phyloP scores from a whole-genome alignment of 2,329 filamentous ascomycete genomes.

The Zasmidium cellare region DNA sequence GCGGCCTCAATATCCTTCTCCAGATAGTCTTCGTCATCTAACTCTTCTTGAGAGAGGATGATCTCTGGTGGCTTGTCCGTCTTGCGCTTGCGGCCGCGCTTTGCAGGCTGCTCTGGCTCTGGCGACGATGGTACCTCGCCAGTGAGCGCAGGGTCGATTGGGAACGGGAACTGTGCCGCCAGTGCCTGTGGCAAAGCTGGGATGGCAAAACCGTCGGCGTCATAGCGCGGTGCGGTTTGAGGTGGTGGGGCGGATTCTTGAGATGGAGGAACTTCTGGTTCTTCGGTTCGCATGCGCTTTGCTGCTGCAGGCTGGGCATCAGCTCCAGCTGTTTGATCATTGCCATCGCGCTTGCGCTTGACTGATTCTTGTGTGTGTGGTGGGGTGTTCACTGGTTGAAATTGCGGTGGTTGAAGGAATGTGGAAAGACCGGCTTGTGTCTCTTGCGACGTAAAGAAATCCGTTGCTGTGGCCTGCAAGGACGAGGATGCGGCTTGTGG shows the following conservation, averaged over 20 bases:
- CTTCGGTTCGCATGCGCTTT: constrained; percentile 22
- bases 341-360: constrained; percentile 21
- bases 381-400: not conserved
- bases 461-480: too few relatives aligned
- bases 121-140: too few relatives aligned
- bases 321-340: not conserved
- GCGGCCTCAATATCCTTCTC: constrained; percentile 45
- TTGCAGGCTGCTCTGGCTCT: constrained; percentile 33
- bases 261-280: constrained; percentile 1
- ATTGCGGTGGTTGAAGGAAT: not conserved
- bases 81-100: constrained; percentile 34
- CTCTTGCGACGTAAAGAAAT: not conserved
- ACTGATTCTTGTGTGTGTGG: constrained; percentile 9
- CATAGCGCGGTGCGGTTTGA: constrained; percentile 27
- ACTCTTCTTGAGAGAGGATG: constrained; percentile 45
- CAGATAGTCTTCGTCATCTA: constrained; percentile 48
- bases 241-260: constrained; percentile 2
- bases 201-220: constrained; percentile 45
- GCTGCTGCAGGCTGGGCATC: constrained; percentile 17
- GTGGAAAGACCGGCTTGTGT: not conserved
- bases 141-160: constrained; percentile 25
- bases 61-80: constrained; percentile 32
- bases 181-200: constrained; percentile 32
- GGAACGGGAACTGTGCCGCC: constrained; percentile 1
- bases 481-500: too few relatives aligned